Base-by-base conservation (phyloP, 306 rosid species). In the Prunus mume region DNA sequence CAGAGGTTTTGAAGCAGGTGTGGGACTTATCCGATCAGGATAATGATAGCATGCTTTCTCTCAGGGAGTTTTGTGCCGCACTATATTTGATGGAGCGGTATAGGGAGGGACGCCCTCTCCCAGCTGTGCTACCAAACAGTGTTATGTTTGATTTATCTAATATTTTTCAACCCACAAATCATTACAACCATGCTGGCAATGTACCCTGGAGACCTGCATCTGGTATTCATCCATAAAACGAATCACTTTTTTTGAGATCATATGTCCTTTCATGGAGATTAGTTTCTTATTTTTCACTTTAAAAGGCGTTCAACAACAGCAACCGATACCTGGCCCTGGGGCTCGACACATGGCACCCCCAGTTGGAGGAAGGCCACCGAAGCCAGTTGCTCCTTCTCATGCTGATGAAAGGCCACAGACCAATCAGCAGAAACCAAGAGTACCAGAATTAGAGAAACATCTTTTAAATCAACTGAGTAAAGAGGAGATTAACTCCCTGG, bases 1-100 rank as follows among this genome's bases (percentile, higher is more conserved):
- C 97, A 96, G 99, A 93, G 91, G 86, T 96, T 80, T 87, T 96
- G 80, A 88, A 82, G 98, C 98, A 93, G 91, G 97, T 96, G 69
- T 96, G 99, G 99, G 99, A 96, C 84, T 84, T 96, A 84, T 91
- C 99, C 1, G 99, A 96, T 86, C 98, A 93, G 80, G 99, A 96
- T 90, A 93, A 91, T 68, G 99, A 96, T 87, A 89, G 99, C 90
- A 93, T 87, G 97, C 96, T 96, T 85, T 96, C 99, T 83, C 90
- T 88, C 77, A 86, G 91, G 89, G 99, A 96, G 90, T 96, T 96
- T 72, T 93, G 98, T 82, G 80, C 90, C 70, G 98, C 99, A 66
- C 75, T 96, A 74, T 93, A 93, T 89, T 79, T 96, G 82, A 89
- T 96, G 99, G 99, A 96, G 88, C 88, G 98, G 68, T 87, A 80